A percentile compares a stretch with the other conserved stretches of the same genome.
Evolutionary conservation across 2,329 filamentous ascomycete species (phyloP).

Genomic region (Pseudogymnoascus sp.): DNA sequence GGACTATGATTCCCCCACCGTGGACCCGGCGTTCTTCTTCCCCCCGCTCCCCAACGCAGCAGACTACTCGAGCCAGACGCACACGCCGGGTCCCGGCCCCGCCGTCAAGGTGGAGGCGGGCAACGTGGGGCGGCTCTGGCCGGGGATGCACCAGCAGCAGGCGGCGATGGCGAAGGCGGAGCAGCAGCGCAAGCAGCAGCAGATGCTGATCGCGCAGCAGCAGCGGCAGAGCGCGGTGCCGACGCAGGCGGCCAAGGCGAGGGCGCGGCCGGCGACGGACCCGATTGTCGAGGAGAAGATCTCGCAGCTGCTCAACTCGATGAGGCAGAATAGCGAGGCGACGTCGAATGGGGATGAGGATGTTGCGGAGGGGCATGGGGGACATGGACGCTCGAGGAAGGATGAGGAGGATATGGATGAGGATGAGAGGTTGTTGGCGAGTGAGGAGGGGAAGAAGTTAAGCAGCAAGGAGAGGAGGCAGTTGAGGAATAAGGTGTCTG

Average conservation of each 20-base stretch:
- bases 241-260: conserved; percentile 49
- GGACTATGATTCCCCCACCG: conserved; percentile 50
- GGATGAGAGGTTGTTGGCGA: conserved; percentile 87
- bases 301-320: conserved; percentile 82
- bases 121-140: conserved; percentile 69
- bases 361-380: conserved; percentile 34
- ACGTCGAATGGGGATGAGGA: conserved; percentile 39
- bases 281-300: conserved; percentile 86
- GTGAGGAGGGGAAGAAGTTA: conserved; percentile 98
- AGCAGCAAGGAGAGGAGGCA: conserved; percentile 95
- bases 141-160: conserved; percentile 86
- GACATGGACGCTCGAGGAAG: conserved; percentile 70
- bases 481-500: conserved; percentile 97
- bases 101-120: conserved; percentile 41
- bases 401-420: conserved; percentile 99
- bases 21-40: conserved; percentile 58
- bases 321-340: conserved; percentile 60
- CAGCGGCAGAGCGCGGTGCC: conserved; percentile 39
- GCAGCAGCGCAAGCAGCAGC: conserved; percentile 59
- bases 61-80: conserved; percentile 32
- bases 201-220: conserved; percentile 53
- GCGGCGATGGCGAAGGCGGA: conserved; percentile 69
- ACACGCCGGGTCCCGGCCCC: conserved; percentile 37
- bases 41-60: conserved; percentile 34
- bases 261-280: conserved; percentile 39